Evolutionary conservation across 2,329 filamentous ascomycete genomes (phyloP), one percentile per base, ranked within the genome.

Genomic region (Gnomoniopsis smithogilvyi): DNA sequence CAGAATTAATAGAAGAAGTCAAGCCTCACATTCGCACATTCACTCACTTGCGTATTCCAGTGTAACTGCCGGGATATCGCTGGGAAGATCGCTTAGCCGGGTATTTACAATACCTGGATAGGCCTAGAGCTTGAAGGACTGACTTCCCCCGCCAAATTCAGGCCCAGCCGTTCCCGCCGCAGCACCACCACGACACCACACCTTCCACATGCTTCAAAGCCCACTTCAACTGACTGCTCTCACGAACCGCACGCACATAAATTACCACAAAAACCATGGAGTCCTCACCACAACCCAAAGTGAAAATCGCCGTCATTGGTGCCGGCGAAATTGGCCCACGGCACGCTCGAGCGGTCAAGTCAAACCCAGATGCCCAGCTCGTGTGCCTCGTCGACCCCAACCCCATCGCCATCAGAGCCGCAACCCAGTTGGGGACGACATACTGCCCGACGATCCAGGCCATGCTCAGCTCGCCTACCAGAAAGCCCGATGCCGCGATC

Each of bases 401-500:
- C 50, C 65, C 66, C 15, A 58, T 56, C 14, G 68, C 63, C 0
- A 54, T 56, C 11, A 46, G 38, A 1, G 34, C 71, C 1, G 68
- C 69, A 3, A 45, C 59, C 3, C 64, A 68, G 10, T 53, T 69
- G 0, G 62, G 63, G 0, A 63, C 65, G 1, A 33, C 65, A 4
- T 64, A 68, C 47, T 69, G 65, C 54, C 52, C 60, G 0, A 67
- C 77, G 3, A 68, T 84, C 2, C 53, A 73, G 2, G 69, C 71
- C 0, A 73, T 85, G 62, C 65, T 85, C 0, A 63, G 67, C 6
- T 74, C 72, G 0, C 3, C 30, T 15, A 33, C 63, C 7, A 46
- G 69, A 47, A 72, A 70, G n/a, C 80, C 81, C 12, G 76, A 82
- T 51, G 82, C 78, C 38, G 82, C 82, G 22, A 79, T 86, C 45